Conservation (phyloP, 441 rosid species). For the Corymbia calophylla region DNA sequence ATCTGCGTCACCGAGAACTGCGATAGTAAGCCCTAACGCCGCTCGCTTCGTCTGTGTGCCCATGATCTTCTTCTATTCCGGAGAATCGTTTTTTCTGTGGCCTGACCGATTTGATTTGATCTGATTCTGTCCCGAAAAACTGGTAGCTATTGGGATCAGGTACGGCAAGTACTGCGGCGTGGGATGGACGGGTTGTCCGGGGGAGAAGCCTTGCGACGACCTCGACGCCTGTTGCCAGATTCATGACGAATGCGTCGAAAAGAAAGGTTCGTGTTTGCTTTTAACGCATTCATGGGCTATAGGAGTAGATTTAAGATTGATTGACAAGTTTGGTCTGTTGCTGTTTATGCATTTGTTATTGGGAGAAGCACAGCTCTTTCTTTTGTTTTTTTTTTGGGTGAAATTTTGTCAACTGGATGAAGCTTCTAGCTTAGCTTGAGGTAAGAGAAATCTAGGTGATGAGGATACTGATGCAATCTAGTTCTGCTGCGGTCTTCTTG, state of each 20-base stretch:
- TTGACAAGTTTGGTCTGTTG: neutral
- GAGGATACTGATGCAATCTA: neutral
- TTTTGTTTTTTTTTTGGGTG: neutral
- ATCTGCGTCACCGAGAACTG: constrained; percentile 69
- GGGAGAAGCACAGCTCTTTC: neutral
- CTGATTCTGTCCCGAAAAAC: neutral
- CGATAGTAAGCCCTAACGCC: constrained; percentile 36
- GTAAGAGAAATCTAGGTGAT: neutral
- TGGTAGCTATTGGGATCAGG: constrained; percentile 55
- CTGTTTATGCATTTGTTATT: neutral
- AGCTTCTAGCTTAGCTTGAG: neutral
- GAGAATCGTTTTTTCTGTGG: neutral
- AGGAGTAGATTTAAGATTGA: neutral
- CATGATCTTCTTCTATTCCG: neutral
- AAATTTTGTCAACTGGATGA: neutral
- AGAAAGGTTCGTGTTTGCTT: constrained; percentile 36
- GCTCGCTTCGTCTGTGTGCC: neutral
- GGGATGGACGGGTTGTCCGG: constrained; percentile 84
- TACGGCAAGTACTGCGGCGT: constrained; percentile 94
- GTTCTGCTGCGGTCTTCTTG: neutral
- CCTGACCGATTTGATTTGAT: neutral
- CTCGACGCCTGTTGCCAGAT: constrained; percentile 86
- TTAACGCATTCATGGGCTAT: neutral
- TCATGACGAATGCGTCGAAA: constrained; percentile 79
- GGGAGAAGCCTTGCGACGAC: constrained; percentile 92